phyloP scores from a whole-genome alignment of 768 basidiomycete species.

The Pisolithus marmoratus region DNA sequence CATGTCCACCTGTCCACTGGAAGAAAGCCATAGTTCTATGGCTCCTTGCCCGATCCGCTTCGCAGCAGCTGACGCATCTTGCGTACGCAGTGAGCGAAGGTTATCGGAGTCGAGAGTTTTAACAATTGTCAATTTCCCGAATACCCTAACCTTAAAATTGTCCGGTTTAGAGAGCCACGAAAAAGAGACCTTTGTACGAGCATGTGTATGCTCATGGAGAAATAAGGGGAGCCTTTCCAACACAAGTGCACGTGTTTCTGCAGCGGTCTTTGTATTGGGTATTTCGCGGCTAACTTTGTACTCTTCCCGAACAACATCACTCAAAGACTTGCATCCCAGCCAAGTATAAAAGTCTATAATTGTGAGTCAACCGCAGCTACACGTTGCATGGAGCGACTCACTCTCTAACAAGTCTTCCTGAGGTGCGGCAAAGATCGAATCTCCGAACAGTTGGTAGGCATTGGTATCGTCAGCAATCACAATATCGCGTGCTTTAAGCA shows the following conservation, averaged over 20 bases:
- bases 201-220: conserved; percentile 80
- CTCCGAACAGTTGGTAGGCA: conserved; percentile 71
- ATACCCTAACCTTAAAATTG: conserved; percentile 69
- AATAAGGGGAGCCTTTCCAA: conserved; percentile 87
- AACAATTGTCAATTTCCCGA: conserved; percentile 55
- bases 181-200: conserved; percentile 53
- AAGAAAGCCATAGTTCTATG: conserved; percentile 75
- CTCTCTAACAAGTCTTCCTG: conserved; percentile 91
- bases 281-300: conserved; percentile 57
- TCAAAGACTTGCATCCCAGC: conserved; percentile 73
- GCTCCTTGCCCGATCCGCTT: conserved; percentile 46
- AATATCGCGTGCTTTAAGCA: conserved; percentile 63
- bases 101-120: conserved; percentile 55
- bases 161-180: conserved; percentile 57
- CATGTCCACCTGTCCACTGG: conserved; percentile 76
- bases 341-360: conserved; percentile 61
- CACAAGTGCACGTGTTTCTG: conserved; percentile 54
- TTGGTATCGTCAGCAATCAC: conserved; percentile 86
- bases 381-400: conserved; percentile 19
- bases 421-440: conserved; percentile 69
- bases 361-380: not conserved
- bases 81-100: conserved; percentile 42
- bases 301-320: conserved; percentile 69
- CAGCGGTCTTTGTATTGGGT: conserved; percentile 39
- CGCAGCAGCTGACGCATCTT: conserved; percentile 74